Evolutionary conservation across 2,329 filamentous ascomycete genomes (phyloP).

Genomic region (Thielaviopsis musarum): DNA sequence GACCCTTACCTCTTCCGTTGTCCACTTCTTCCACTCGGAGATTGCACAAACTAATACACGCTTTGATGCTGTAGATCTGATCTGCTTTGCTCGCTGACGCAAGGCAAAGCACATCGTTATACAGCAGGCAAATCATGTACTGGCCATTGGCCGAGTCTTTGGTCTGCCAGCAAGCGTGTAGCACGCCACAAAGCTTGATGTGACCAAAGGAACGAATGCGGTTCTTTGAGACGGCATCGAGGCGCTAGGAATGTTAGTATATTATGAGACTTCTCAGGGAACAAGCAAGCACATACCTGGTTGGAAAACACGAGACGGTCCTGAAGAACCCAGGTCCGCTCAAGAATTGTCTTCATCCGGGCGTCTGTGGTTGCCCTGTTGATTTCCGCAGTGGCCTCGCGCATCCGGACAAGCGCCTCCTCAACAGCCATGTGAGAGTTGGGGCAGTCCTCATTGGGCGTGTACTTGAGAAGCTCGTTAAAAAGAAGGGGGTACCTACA

Average conservation of each 20-base stretch:
- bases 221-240: constrained; percentile 37
- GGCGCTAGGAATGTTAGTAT: constrained; percentile 21
- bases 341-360: constrained; percentile 49
- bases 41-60: constrained; percentile 52
- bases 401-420: constrained; percentile 51
- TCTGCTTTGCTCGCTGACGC: constrained; percentile 49
- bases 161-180: constrained; percentile 71
- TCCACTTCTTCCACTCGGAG: constrained; percentile 54
- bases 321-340: constrained; percentile 74
- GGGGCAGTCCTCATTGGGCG: constrained; percentile 71
- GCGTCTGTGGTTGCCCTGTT: constrained; percentile 72
- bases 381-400: constrained; percentile 61
- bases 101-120: constrained; percentile 62
- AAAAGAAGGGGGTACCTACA: constrained; percentile 86
- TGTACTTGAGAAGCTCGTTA: constrained; percentile 64
- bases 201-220: constrained; percentile 69
- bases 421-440: constrained; percentile 67
- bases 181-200: constrained; percentile 61
- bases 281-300: constrained; percentile 34
- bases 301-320: constrained; percentile 61
- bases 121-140: constrained; percentile 78
- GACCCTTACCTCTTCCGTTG: constrained; percentile 50
- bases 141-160: constrained; percentile 50
- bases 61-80: constrained; percentile 54
- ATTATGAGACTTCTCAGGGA: not conserved